Evolutionary conservation across 495 filamentous ascomycete species (phyloP).

Genomic region (Chaetomium tenue): DNA sequence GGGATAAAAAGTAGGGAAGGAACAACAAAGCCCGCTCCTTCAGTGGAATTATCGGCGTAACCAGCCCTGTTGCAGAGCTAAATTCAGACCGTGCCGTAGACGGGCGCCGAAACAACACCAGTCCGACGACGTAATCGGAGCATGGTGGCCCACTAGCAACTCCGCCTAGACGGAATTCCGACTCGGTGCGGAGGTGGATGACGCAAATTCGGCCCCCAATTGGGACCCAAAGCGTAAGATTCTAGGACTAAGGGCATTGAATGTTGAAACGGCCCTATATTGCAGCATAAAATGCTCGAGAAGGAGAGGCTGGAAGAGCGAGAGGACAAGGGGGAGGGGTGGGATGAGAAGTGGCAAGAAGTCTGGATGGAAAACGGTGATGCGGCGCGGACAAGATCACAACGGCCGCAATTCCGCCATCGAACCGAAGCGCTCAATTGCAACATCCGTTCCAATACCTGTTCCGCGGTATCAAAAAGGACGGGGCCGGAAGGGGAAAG

Average conservation of each 20-base stretch:
- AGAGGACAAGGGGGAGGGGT: no score
- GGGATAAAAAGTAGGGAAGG: neutral
- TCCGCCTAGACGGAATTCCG: neutral
- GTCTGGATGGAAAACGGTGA: no score
- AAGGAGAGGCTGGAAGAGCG: neutral
- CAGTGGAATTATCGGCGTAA: neutral
- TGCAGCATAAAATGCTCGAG: neutral
- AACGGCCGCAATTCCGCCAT: neutral
- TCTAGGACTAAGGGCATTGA: neutral
- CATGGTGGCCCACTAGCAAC: neutral
- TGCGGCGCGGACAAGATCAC: neutral
- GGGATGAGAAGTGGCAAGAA: no score
- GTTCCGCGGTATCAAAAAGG: neutral
- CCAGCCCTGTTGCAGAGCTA: neutral
- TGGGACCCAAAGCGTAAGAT: neutral
- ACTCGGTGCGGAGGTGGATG: neutral
- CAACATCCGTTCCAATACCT: neutral
- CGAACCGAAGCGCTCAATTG: neutral
- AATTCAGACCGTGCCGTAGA: neutral
- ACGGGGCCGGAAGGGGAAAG: neutral
- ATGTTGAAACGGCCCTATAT: neutral
- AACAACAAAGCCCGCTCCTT: neutral
- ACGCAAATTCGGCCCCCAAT: neutral
- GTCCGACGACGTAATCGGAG: neutral
- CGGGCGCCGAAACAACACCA: neutral